phyloP scores from a whole-genome alignment of 148 eudicot genomes.

The Nepenthes gracilis region DNA sequence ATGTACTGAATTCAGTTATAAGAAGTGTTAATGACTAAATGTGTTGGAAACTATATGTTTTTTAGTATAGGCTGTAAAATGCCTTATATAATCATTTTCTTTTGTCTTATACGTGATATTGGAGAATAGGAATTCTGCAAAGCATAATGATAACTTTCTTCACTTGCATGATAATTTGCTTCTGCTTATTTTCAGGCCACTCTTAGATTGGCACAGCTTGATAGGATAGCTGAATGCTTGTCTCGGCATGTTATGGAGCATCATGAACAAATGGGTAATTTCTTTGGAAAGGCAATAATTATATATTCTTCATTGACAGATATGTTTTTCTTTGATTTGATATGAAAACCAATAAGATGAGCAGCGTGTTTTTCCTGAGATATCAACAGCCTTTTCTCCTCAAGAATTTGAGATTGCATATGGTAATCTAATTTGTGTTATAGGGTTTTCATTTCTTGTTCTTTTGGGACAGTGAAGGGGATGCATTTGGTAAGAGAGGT shows the following conservation, averaged over 20 bases:
- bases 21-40: too few species aligned
- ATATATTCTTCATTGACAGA: too few species aligned
- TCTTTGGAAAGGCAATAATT: slow-evolving; percentile 1
- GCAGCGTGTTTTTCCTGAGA: background rate
- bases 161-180: slow-evolving; percentile 6
- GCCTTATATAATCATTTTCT: too few species aligned
- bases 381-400: background rate
- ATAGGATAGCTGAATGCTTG: slow-evolving; percentile 57
- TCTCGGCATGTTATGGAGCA: slow-evolving; percentile 91
- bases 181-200: slow-evolving; percentile 51
- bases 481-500: slow-evolving; percentile 92
- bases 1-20: too few species aligned
- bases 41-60: too few species aligned
- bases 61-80: too few species aligned
- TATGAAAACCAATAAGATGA: background rate
- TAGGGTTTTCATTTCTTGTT: slow-evolving; percentile 8
- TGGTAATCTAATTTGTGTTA: background rate
- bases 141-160: background rate
- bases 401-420: background rate
- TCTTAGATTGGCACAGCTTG: slow-evolving; percentile 81
- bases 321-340: background rate
- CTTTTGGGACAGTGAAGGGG: slow-evolving; percentile 65
- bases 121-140: background rate
- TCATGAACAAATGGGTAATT: slow-evolving; percentile 89
- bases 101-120: background rate